Evolutionary conservation across 1,284 basidiomycete species (phyloP), one percentile per base, ranked within the genome.

Genomic region (Kalmanozyma brasiliensis): DNA sequence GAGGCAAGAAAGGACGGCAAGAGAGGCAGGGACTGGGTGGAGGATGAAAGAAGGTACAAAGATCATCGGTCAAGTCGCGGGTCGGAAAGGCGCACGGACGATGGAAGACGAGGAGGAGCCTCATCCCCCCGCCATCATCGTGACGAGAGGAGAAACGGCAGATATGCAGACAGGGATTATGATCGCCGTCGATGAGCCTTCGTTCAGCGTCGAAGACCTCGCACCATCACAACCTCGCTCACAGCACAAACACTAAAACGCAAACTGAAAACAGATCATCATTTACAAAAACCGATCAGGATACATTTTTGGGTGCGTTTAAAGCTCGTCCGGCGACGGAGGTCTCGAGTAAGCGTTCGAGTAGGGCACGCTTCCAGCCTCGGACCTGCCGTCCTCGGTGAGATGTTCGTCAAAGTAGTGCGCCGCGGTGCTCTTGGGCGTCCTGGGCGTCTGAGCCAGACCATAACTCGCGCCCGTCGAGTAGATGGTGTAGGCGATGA

Each of bases 351-450:
- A 77, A 38, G 61, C 70, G 19, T 48, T 66, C 38, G 65, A 70
- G 52, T 64, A 72, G 11, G 68, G 58, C 35, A 57, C 61, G 41
- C 68, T 66, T 6, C 76, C 76, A 13, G 72, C 71, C 45, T 78
- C 74, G 29, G 58, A 65, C 6, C 72, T 49, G 7, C 69, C 70
- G 46, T 76, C 76, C 45, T 78, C 74, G 38, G 75, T 77, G n/a
- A 77, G 49, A 24, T 77, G 73, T 34, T 78, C 76, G 41, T 78
- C 76, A 60, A 98, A 98, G 86, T 95, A 98, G 82, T 96, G 93
- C 70, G 89, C 87, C 26, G 92, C 91, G 37, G 94, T 86, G 73
- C 89, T 90, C 61, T 93, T 87, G 55, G 94, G 94, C 26, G 94
- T 93, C 90, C 83, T 52, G 13, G 52, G 81, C 73, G 81, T 80